Base-by-base conservation (phyloP, 2,329 filamentous ascomycete genomes). In the Rhexocercosporidium sp. region DNA sequence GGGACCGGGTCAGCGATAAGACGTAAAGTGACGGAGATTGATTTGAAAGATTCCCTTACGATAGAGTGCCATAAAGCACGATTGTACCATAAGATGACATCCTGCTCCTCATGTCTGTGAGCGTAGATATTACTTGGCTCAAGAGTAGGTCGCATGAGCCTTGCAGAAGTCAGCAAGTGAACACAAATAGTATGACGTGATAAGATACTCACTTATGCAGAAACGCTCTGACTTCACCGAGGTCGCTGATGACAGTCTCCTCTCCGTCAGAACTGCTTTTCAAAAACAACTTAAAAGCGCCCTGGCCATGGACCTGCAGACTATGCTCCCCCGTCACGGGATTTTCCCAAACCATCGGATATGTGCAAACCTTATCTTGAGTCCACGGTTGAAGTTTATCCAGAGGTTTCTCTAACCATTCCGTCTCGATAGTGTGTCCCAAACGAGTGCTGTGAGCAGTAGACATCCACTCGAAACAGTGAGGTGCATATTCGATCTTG, bases 1-100 rank as follows among this genome's bases (percentile, higher is more conserved):
- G 27, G 12, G 8, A 9, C n/a, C 3, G 16, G 1, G 56, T 59
- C 27, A 59, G 56, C 34, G 37, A 74, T n/a, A 25, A 27, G 68
- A 59, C 69, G 9, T 44, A 41, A 46, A 57, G 56, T 31, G 29
- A 9, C 9, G 29, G 29, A 31, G 29, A 31, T 46, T 54, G 34
- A 18, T 63, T 64, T 71, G 22, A 49, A 64, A 44, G 3, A 12
- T 14, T 14, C 4, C 4, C 64, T 62, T 68, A 80, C 78, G 62
- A 80, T 79, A 53, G 77, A 79, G 62, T 80, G 78, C 79, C 78
- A 80, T 12, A 80, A 68, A 0, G 78, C 77, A 12, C 79, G 72
- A 66, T 80, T 80, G 67, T 80, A 80, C 78, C 78, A 80, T 20
- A 80, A 70, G 51, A 79, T 77, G 5, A 80, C 77, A 70, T 80